These are phyloP conservation scores for Lodderomyces theae DNA, from an alignment of 1,139 yeast genomes.

Conservation along the genomic window DNA sequence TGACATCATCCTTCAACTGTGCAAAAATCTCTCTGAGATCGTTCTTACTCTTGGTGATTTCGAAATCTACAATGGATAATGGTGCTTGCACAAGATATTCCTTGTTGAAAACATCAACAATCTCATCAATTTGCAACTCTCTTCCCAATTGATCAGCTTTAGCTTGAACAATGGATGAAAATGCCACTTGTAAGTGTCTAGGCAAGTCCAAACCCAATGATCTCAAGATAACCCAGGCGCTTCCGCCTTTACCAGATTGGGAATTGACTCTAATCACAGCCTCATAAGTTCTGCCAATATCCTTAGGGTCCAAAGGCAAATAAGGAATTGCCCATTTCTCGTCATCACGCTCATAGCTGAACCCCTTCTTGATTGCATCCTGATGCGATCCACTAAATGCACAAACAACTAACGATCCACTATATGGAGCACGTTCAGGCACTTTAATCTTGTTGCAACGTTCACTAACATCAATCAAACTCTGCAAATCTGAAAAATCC, in stretches of 20 bases:
- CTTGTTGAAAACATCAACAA: slow-evolving; percentile 35
- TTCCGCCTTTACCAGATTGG: slow-evolving; percentile 52
- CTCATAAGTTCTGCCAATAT: slow-evolving; percentile 49
- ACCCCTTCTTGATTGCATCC: slow-evolving; percentile 52
- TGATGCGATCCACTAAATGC: slow-evolving; percentile 52
- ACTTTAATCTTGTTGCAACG: slow-evolving; percentile 47
- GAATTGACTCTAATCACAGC: slow-evolving; percentile 53
- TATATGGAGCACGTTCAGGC: slow-evolving; percentile 49
- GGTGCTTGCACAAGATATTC: slow-evolving; percentile 29
- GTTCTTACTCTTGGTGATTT: slow-evolving; percentile 25
- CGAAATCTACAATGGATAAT: slow-evolving; percentile 34
- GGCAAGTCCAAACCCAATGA: slow-evolving; percentile 49
- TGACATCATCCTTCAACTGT: slow-evolving; percentile 20
- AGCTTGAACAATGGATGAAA: slow-evolving; percentile 39
- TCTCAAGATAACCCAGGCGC: slow-evolving; percentile 50
- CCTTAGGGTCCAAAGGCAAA: slow-evolving; percentile 50
- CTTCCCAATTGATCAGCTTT: slow-evolving; percentile 44
- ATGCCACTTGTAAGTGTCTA: slow-evolving; percentile 43
- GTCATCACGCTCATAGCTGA: slow-evolving; percentile 23
- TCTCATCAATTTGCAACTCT: slow-evolving; percentile 45
- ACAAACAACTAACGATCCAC: slow-evolving; percentile 48
- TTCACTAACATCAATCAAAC: slow-evolving; percentile 42
- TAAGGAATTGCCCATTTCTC: slow-evolving; percentile 42
- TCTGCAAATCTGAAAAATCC: slow-evolving; percentile 43
- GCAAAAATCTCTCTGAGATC: slow-evolving; percentile 33